Conservation (phyloP, 2,329 filamentous ascomycete species). For the Aspergillus fructus region DNA sequence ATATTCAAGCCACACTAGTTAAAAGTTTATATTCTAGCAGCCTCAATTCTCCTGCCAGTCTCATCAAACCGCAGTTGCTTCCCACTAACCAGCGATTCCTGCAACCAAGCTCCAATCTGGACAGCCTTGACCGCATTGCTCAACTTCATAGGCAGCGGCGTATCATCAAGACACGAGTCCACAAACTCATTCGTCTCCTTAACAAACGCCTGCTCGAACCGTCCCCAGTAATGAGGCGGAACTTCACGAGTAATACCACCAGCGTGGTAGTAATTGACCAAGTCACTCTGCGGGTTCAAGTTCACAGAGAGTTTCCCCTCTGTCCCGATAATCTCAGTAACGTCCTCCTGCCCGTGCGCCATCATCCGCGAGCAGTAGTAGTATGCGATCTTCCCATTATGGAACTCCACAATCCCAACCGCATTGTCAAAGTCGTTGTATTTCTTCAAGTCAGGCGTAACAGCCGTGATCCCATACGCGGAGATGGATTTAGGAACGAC, state of each 20-base stretch:
- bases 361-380: constrained; percentile 66
- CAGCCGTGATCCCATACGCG: constrained; percentile 58
- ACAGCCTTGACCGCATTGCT: constrained; percentile 57
- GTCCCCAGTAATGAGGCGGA: constrained; percentile 62
- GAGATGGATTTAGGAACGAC: constrained; percentile 56
- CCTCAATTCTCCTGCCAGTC: constrained; percentile 46
- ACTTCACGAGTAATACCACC: constrained; percentile 60
- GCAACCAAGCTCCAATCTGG: constrained; percentile 60
- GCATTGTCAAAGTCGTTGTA: constrained; percentile 63
- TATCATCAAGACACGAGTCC: constrained; percentile 57
- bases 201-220: constrained; percentile 65
- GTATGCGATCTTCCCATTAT: constrained; percentile 62
- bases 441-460: constrained; percentile 57
- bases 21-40: constrained; percentile 18
- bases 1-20: too few relatives aligned
- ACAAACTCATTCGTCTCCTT: constrained; percentile 66
- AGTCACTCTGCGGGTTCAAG: constrained; percentile 54
- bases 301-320: constrained; percentile 64
- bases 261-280: constrained; percentile 57
- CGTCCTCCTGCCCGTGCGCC: constrained; percentile 66
- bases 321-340: constrained; percentile 67
- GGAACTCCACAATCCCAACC: constrained; percentile 66
- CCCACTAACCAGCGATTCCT: constrained; percentile 56
- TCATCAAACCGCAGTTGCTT: constrained; percentile 61
- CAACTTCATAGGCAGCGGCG: constrained; percentile 56